phyloP scores from a whole-genome alignment of 2,329 filamentous ascomycete genomes.

The Colletotrichum gigasporum region DNA sequence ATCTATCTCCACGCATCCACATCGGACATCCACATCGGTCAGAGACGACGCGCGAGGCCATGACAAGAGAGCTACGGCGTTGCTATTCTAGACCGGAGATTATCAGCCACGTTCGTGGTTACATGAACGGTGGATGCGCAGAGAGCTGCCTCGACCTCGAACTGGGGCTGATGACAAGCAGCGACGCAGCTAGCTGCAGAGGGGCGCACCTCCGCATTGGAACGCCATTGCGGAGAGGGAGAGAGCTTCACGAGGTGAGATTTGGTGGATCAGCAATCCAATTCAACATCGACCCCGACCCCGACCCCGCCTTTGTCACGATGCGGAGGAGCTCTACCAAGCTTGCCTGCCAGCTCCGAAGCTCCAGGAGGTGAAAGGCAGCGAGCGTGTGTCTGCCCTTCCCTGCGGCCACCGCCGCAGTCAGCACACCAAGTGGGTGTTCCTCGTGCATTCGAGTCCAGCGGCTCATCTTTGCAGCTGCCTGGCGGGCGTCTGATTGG shows the following conservation, averaged over 20 bases:
- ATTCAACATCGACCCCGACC: background rate
- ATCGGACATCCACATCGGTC: constrained; percentile 11
- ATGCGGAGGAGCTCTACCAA: background rate
- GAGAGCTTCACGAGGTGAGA: background rate
- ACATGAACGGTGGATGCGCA: background rate
- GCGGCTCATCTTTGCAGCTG: constrained; percentile 22
- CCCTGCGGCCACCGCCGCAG: background rate
- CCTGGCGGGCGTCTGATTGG: constrained; percentile 7
- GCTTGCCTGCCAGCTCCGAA: background rate
- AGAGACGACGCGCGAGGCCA: background rate
- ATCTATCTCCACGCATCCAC: background rate
- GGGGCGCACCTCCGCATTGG: background rate
- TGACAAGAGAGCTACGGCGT: background rate
- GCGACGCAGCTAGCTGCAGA: background rate
- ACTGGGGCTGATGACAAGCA: background rate
- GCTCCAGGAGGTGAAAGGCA: background rate
- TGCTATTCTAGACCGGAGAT: constrained; percentile 6
- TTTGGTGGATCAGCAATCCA: background rate
- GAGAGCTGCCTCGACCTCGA: background rate
- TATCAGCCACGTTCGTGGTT: background rate
- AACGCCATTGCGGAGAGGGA: background rate
- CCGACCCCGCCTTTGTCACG: constrained; percentile 2
- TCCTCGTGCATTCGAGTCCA: background rate
- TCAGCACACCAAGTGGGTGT: constrained; percentile 29
- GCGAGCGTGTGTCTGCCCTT: background rate